Base-by-base conservation (phyloP, 177 flowering plant species). In the Vitis hybrid region DNA sequence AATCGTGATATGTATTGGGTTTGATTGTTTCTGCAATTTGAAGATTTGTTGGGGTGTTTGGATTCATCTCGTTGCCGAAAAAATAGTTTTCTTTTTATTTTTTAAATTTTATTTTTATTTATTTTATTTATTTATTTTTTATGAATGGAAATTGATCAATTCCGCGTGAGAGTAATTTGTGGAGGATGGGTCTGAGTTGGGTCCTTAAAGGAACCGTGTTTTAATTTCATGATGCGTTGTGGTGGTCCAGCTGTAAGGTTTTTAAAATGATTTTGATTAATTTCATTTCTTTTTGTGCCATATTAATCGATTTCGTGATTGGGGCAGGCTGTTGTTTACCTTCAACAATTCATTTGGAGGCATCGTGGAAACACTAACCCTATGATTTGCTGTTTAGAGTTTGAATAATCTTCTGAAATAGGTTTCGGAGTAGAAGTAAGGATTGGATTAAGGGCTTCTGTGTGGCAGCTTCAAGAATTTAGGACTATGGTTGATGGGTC, bases 111-210 rank as follows among this genome's bases (percentile, higher is more conserved):
- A 22, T 22, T 12, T 24, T 17, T 33, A 33, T 56, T 17, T 66
- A 11, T 38, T 67, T 56, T 15, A 12, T 3, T 17, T 56, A 28
- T 15, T 18, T 17, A 20, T 17, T 14, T 44, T 12, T 56, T 44
- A 38, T 65, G 5, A 44, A n/a, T 9, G 54, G 53, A 50, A 58
- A 69, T 50, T 31, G 19, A 49, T 60, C 57, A 20, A 61, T 70
- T 38, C 53, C 59, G 67, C 59, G 59, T 60, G 28, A 51, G 67
- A 56, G 18, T 64, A 68, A 64, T 64, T 14, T 54, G 44, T 44
- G 74, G 14, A 24, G 47, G 68, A 18, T 54, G 54, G 55, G n/a
- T 64, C 38, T 64, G 62, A 71, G 68, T 64, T 64, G 63, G 74
- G 31, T 71, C 59, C 24, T 50, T 38, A 2, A 13, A 44, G 51